Evolutionary conservation across 139 green algal species (phyloP).

Genomic region (Trebouxia sp.): DNA sequence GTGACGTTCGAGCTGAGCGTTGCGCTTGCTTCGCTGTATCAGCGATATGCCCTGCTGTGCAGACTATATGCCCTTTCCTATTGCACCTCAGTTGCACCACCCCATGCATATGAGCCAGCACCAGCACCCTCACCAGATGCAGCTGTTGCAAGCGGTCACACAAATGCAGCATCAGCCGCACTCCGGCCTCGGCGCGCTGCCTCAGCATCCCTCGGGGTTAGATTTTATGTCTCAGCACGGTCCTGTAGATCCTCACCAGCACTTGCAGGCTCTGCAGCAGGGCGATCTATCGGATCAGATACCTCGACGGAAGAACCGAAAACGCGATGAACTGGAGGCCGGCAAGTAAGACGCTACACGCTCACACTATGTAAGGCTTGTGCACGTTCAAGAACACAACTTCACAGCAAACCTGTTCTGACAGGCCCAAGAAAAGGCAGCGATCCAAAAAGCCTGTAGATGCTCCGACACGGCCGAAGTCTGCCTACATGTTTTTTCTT

Average conservation of each 20-base stretch:
- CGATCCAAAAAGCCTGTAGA: constrained; percentile 41
- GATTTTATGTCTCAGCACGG: constrained; percentile 8
- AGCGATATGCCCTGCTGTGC: constrained; percentile 7
- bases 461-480: constrained; percentile 41
- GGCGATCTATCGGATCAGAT: neutral
- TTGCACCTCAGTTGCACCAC: constrained; percentile 16
- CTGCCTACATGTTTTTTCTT: constrained; percentile 56
- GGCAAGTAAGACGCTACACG: neutral
- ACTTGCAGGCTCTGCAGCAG: constrained; percentile 9
- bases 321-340: neutral
- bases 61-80: constrained; percentile 28
- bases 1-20: neutral
- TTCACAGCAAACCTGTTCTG: neutral
- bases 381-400: neutral
- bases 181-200: neutral
- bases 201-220: neutral
- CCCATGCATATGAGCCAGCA: constrained; percentile 12
- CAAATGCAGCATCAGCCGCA: constrained; percentile 10
- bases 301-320: neutral
- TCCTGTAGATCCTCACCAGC: constrained; percentile 6
- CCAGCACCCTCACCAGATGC: constrained; percentile 9
- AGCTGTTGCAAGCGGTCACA: neutral
- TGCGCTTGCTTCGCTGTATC: neutral
- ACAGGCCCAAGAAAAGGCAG: constrained; percentile 30
- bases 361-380: no score